Evolutionary conservation across 352 stramenopile species (phyloP), one percentile per base, ranked within the genome.

Genomic region (Pythium myriotylum): DNA sequence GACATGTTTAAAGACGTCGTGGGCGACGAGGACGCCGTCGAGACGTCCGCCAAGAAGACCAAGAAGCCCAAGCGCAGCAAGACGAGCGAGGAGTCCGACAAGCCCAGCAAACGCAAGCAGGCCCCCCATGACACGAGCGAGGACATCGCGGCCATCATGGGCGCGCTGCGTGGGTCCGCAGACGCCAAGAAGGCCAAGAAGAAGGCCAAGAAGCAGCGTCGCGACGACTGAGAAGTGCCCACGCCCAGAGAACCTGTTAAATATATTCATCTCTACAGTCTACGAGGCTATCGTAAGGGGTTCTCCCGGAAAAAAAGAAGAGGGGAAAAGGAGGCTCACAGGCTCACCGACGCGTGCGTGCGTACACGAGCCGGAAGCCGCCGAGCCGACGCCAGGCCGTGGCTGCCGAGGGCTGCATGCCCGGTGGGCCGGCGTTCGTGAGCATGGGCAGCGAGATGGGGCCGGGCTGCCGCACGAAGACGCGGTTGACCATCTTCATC

Each of bases 1-100:
- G 77, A 90, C 23, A 50, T 92, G 35, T 94, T 94, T 51, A 89
- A 87, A 62, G 84, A 91, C 59, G 62, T 93, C 2, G 72, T 89
- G 23, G 68, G 80, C 22, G 59, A 17, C 23, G 61, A 37, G 14
- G 20, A 37, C 37, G 37, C 37, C 3, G 37, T 4, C 5, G 37
- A 3, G 13, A 4, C 19, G 6, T 40, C 12, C 10, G 50, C 55
- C 53, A 68, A 58, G 37, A 52, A 68, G 35, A 37, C 33, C 23
- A 59, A 63, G 35, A 67, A 49, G 48, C 59, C 22, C 40, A 67
- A 57, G 39, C 78, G 42, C 77, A 45, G 20, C 29, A 68, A 3
- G 45, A 32, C 33, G 56, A 67, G 43, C 40, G 39, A n/a, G n/a
- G n/a, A 5, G 29, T 10, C 10, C 29, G 37, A 43, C 5, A 43